Conservation (phyloP, 2,329 filamentous ascomycete genomes). For the Pleurostoma richardsiae region DNA sequence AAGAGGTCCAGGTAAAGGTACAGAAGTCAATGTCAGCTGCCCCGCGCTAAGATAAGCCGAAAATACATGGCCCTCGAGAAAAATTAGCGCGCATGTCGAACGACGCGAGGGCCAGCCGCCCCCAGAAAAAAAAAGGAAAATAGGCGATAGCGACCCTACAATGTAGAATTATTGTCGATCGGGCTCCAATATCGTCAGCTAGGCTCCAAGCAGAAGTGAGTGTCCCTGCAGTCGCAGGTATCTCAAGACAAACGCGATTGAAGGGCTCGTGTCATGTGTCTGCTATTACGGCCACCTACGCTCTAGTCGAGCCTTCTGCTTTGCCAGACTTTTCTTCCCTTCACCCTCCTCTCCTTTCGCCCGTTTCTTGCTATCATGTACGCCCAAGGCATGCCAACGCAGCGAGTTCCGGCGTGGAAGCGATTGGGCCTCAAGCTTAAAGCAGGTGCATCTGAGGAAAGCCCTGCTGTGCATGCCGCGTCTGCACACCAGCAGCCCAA, state of each 20-base stretch:
- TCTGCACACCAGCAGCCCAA: constrained; percentile 18
- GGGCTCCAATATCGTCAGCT: neutral
- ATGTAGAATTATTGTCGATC: neutral
- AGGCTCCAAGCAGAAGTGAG: no score
- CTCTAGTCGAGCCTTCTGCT: no score
- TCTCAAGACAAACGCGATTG: no score
- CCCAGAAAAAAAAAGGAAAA: neutral
- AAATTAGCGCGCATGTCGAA: neutral
- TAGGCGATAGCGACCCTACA: neutral
- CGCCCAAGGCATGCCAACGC: constrained; percentile 35
- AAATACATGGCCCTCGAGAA: neutral
- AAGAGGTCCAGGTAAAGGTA: no score
- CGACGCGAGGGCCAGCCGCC: neutral
- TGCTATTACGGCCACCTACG: no score
- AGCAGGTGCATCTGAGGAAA: constrained; percentile 28
- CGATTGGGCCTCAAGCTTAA: constrained; percentile 61
- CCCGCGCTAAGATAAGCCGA: neutral
- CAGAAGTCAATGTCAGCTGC: neutral
- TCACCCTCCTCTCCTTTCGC: constrained; percentile 7
- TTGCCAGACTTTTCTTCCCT: neutral
- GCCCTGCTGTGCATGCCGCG: constrained; percentile 18
- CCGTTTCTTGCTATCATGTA: constrained; percentile 31
- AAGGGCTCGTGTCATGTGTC: no score
- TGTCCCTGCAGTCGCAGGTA: no score
- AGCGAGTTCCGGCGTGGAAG: constrained; percentile 54